These are phyloP conservation scores for Aureobasidium musti DNA, from an alignment of 2,329 filamentous ascomycete species.

Conservation along the genomic window DNA sequence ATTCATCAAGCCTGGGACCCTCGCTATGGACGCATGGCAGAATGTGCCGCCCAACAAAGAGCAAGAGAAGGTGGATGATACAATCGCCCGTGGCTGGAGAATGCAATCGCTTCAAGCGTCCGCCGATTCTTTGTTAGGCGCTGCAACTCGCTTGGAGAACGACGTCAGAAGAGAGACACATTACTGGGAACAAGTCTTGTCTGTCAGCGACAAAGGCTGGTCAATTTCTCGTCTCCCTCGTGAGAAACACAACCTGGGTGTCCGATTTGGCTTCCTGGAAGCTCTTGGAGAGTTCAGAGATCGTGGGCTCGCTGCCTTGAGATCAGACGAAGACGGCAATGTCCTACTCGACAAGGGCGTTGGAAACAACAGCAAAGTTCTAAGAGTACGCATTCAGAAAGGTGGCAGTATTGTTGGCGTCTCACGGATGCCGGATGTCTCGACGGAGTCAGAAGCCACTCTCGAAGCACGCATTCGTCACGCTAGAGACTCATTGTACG, in stretches of 20 bases:
- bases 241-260: constrained; percentile 73
- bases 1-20: constrained; percentile 69
- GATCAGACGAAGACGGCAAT: constrained; percentile 71
- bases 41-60: constrained; percentile 60
- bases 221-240: constrained; percentile 75
- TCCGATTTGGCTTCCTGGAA: constrained; percentile 87
- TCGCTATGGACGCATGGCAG: constrained; percentile 66
- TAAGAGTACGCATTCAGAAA: constrained; percentile 68
- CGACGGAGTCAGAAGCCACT: constrained; percentile 54
- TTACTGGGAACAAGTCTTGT: constrained; percentile 86
- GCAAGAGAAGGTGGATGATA: constrained; percentile 43
- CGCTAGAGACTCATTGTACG: constrained; percentile 75
- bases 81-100: constrained; percentile 69
- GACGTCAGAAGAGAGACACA: constrained; percentile 78
- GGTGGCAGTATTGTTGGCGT: constrained; percentile 61
- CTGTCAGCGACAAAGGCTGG: constrained; percentile 83
- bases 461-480: constrained; percentile 70
- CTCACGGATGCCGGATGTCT: constrained; percentile 44
- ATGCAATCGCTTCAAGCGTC: constrained; percentile 74
- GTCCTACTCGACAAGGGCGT: constrained; percentile 71
- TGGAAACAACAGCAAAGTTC: constrained; percentile 56
- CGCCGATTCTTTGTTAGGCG: constrained; percentile 70
- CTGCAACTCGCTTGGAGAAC: constrained; percentile 69
- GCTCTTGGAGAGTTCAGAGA: constrained; percentile 61
- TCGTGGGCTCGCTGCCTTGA: constrained; percentile 78